These are phyloP conservation scores for Irpex lacteus DNA, from an alignment of 1,284 basidiomycete species.

Conservation along the genomic window DNA sequence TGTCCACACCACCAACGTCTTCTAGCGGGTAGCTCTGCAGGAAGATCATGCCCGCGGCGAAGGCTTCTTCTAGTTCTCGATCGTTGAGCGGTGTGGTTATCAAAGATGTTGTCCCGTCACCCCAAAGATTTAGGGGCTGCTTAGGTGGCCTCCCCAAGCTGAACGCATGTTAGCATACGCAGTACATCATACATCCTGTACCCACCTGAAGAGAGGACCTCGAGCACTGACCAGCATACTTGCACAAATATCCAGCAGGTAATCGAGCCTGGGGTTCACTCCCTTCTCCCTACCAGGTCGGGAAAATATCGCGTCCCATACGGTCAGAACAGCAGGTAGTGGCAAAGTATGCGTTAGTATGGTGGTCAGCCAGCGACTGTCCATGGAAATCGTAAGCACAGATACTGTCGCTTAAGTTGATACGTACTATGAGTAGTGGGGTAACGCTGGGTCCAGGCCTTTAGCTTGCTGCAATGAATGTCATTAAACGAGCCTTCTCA, in stretches of 20 bases:
- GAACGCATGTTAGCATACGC: not conserved
- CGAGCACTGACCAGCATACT: conserved; percentile 63
- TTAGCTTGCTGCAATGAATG: conserved; percentile 42
- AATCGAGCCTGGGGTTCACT: conserved; percentile 60
- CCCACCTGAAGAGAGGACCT: conserved; percentile 53
- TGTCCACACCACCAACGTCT: conserved; percentile 64
- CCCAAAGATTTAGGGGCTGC: conserved; percentile 53
- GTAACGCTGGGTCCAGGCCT: conserved; percentile 67
- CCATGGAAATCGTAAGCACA: not conserved
- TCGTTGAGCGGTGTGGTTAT: conserved; percentile 44
- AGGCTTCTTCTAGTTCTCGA: conserved; percentile 61
- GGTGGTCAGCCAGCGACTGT: conserved; percentile 74
- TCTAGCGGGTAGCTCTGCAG: conserved; percentile 63
- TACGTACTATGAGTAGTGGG: conserved; percentile 78
- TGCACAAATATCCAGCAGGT: conserved; percentile 64
- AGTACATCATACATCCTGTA: conserved; percentile 4
- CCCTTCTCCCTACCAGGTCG: conserved; percentile 52
- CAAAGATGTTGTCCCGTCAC: conserved; percentile 38
- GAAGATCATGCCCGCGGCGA: conserved; percentile 61
- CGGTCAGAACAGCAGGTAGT: conserved; percentile 49
- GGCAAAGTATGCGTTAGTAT: conserved; percentile 71
- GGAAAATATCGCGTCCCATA: conserved; percentile 74
- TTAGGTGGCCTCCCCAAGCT: conserved; percentile 53
- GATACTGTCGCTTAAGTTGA: conserved; percentile 7
- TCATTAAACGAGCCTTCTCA: not conserved